Conservation (phyloP, 768 basidiomycete species). For the Hygrophoropsis aurantiaca region DNA sequence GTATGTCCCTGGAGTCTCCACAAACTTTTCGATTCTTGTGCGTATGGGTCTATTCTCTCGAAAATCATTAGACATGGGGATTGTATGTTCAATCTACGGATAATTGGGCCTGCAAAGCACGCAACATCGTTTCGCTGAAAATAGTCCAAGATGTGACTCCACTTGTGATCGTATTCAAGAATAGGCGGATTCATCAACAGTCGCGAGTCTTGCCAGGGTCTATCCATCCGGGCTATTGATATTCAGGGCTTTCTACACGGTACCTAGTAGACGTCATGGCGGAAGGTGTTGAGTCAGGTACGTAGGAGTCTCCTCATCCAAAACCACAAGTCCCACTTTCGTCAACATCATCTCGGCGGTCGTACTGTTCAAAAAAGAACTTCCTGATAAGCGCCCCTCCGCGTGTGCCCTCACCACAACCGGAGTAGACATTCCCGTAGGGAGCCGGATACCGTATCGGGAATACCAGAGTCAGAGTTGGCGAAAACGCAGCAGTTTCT, state of each 20-base stretch:
- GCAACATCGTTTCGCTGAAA: no score
- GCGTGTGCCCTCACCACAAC: slow-evolving; percentile 52
- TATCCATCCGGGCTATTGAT: no score
- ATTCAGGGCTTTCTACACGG: not conserved
- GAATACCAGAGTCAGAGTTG: slow-evolving; percentile 56
- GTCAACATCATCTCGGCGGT: not conserved
- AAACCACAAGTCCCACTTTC: not conserved
- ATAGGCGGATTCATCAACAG: no score
- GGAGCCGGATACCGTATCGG: slow-evolving; percentile 64
- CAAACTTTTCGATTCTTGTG: no score
- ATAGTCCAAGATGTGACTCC: no score
- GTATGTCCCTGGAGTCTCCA: no score
- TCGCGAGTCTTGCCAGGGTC: no score
- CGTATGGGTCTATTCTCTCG: no score
- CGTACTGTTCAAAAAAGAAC: slow-evolving; percentile 45
- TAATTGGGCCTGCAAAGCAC: no score
- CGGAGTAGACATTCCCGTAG: slow-evolving; percentile 61
- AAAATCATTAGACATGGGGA: no score
- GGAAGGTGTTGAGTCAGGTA: not conserved
- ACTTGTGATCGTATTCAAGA: no score
- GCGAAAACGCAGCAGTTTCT: slow-evolving; percentile 61
- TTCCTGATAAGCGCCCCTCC: slow-evolving; percentile 58
- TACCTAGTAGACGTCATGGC: not conserved
- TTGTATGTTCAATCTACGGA: no score
- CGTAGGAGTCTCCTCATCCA: not conserved